Conservation (phyloP, 352 stramenopile genomes). For the Blastocystis sp. region DNA sequence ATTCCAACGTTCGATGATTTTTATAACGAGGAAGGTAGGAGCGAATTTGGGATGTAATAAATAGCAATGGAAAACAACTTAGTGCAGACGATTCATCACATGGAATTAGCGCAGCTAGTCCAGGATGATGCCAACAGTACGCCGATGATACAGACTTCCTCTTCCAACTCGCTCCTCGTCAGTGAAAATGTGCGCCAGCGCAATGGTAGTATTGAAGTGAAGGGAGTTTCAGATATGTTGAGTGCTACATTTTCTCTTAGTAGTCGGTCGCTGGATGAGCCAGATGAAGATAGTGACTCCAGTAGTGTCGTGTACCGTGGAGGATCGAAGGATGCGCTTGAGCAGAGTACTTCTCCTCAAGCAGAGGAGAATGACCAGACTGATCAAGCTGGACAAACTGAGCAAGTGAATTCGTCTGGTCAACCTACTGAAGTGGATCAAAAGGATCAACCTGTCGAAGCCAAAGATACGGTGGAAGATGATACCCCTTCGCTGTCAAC, state of each 20-base stretch:
- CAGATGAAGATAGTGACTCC: conserved; percentile 13
- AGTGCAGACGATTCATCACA: not conserved
- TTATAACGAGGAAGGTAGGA: conserved; percentile 22
- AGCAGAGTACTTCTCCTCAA: not conserved
- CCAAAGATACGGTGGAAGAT: not conserved
- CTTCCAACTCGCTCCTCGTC: not conserved
- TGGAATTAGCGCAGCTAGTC: conserved; percentile 29
- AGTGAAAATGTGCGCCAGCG: not conserved
- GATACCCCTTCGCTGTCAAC: not conserved
- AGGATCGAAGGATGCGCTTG: not conserved
- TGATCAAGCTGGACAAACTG: not conserved
- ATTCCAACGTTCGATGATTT: not conserved
- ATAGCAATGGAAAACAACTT: conserved; percentile 3
- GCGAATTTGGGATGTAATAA: not conserved
- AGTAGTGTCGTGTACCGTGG: conserved; percentile 20
- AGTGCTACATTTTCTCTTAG: not conserved
- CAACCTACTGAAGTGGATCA: no score
- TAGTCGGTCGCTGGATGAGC: not conserved
- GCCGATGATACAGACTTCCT: not conserved
- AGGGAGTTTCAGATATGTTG: no score
- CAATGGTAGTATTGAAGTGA: not conserved
- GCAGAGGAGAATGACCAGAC: not conserved
- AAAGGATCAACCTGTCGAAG: not conserved
- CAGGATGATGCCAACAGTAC: not conserved
- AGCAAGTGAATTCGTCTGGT: no score